Base-by-base conservation (phyloP, 768 basidiomycete genomes). In the Boletus bicolor region DNA sequence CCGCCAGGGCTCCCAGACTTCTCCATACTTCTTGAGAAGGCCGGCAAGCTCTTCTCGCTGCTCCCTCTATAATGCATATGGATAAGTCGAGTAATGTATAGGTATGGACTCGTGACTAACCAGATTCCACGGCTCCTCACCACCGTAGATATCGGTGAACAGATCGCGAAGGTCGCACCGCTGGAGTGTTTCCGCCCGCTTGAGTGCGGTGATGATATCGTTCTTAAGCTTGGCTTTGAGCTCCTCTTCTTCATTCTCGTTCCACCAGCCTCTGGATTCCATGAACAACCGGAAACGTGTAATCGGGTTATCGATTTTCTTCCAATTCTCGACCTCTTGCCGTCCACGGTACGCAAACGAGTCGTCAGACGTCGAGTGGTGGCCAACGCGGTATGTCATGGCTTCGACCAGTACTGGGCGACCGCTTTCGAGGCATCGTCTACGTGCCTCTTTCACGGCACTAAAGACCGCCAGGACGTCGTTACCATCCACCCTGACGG, bases 321-420 rank as follows among this genome's bases (percentile, higher is more conserved):
- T 94, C 65, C 89, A 83, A 62, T 94, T 88, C 72, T 96, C 91
- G 32, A 97, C 95, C 65, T 96, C 95, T 53, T 91, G 82, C 19
- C 90, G 82, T 1, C 90, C 80, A 39, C 94, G 85, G 70, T 98
- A 98, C 21, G 93, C 94, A 64, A 91, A 95, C 5, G 93, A 95
- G 71, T 98, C 94, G 64, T 98, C 95, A 10, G 94, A 96, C 0
- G 91, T 95, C 17, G 91, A 93, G 68, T 95, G 93, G 67, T 98
- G 93, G n/a, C 93, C 89, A 12, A 97, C 87, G 28, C 93, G 83
- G 67, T 96, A 96, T 8, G 87, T 88, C 92, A 95, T 95, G 7
- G 91, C 89, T 71, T 94, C 92, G 45, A 93, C 78, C 11, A 94
- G 75, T 0, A 94, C 91, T 19, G 90, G 91, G 36, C 91, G 83